Evolutionary conservation across 768 basidiomycete genomes (phyloP).

Genomic region (Mycena capillaripes): DNA sequence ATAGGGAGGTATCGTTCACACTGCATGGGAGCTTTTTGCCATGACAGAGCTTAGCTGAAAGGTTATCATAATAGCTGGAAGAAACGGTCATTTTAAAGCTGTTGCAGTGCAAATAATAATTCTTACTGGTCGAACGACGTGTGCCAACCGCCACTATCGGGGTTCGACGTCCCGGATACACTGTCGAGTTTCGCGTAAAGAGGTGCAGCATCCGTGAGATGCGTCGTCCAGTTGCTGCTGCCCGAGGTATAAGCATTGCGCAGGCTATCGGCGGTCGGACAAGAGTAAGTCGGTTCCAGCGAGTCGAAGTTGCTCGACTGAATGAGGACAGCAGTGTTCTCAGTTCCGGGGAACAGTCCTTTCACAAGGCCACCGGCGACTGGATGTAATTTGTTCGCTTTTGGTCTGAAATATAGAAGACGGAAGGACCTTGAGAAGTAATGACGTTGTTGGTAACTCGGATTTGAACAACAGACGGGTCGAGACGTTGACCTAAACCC

Average conservation of each 20-base stretch:
- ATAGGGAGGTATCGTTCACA: slow-evolving; percentile 57
- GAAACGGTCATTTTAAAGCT: not conserved
- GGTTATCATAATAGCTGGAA: slow-evolving; percentile 65
- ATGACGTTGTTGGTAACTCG: slow-evolving; percentile 68
- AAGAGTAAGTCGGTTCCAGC: slow-evolving; percentile 62
- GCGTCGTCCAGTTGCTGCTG: slow-evolving; percentile 56
- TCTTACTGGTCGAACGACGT: slow-evolving; percentile 64
- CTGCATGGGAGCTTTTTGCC: slow-evolving; percentile 61
- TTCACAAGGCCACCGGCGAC: slow-evolving; percentile 61
- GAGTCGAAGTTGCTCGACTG: slow-evolving; percentile 60
- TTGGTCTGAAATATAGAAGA: not conserved
- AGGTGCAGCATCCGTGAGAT: slow-evolving; percentile 53
- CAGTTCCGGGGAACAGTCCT: slow-evolving; percentile 59
- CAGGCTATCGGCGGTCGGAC: slow-evolving; percentile 52
- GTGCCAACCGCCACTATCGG: slow-evolving; percentile 64
- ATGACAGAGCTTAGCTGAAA: slow-evolving; percentile 66
- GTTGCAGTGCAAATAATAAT: not conserved
- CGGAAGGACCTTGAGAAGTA: slow-evolving; percentile 56
- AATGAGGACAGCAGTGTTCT: slow-evolving; percentile 50
- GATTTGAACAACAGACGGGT: slow-evolving; percentile 51
- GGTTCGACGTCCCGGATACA: slow-evolving; percentile 55
- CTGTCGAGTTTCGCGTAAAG: slow-evolving; percentile 58
- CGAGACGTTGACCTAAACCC: slow-evolving; percentile 49
- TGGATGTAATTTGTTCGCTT: not conserved
- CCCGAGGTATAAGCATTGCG: slow-evolving; percentile 55